Evolutionary conservation across 371 early-diverging fungal genomes (phyloP).

Genomic region (Rhizopus delemar): DNA sequence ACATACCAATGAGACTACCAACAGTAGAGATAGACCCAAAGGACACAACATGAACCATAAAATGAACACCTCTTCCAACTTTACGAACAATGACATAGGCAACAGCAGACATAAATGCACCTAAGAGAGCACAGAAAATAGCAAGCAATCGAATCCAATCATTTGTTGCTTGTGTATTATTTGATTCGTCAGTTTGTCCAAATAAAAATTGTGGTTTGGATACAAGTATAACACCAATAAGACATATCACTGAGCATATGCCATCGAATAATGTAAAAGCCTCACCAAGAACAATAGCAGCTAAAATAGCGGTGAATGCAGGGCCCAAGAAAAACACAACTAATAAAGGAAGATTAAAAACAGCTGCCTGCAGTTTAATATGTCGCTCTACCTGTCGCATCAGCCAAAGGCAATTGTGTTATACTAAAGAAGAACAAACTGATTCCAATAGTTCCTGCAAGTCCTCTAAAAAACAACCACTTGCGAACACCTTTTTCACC

Average conservation of each 20-base stretch:
- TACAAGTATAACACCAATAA: constrained; percentile 69
- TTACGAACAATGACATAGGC: constrained; percentile 76
- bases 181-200: constrained; percentile 9
- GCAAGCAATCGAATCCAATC: constrained; percentile 41
- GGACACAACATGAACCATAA: constrained; percentile 76
- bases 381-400: constrained; percentile 41
- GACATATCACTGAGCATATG: constrained; percentile 52
- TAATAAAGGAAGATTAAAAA: constrained; percentile 9
- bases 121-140: constrained; percentile 55
- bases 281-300: constrained; percentile 64
- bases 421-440: constrained; percentile 70
- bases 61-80: constrained; percentile 65
- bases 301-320: constrained; percentile 73
- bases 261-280: constrained; percentile 64
- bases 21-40: constrained; percentile 65
- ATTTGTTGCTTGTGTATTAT: not conserved
- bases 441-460: constrained; percentile 65
- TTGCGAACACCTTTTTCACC: constrained; percentile 53
- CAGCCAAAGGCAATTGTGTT: constrained; percentile 68
- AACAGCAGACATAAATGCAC: constrained; percentile 63
- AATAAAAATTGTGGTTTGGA: constrained; percentile 69
- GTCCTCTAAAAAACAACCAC: constrained; percentile 64
- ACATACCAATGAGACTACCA: constrained; percentile 44
- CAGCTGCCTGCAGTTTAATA: not conserved
- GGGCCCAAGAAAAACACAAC: constrained; percentile 80